Percentiles rank a stretch among this genome's conserved stretches.
phyloP scores from a whole-genome alignment of 2,329 filamentous ascomycete species.

The Geosmithia flava region DNA sequence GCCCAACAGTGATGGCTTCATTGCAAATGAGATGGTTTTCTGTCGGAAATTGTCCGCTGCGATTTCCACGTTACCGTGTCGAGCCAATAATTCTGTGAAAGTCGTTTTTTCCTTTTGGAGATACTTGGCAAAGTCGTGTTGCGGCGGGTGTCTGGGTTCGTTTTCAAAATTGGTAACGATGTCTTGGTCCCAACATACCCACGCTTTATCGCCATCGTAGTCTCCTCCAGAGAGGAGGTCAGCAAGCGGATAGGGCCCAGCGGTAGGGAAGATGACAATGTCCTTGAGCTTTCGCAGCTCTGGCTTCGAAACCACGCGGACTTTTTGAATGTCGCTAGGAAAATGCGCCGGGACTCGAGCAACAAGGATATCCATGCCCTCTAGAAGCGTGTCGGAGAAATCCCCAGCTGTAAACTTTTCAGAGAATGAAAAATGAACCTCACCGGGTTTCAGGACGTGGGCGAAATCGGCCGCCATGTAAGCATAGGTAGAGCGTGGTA shows the following conservation, averaged over 20 bases:
- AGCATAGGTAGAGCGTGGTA: constrained; percentile 48
- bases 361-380: constrained; percentile 50
- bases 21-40: constrained; percentile 44
- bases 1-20: constrained; percentile 46
- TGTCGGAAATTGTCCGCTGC: constrained; percentile 32
- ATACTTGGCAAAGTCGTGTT: constrained; percentile 34
- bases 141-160: constrained; percentile 17
- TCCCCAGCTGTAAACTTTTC: constrained; percentile 45
- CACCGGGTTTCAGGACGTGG: constrained; percentile 45
- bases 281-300: constrained; percentile 60
- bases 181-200: constrained; percentile 60
- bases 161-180: constrained; percentile 59
- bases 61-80: constrained; percentile 14
- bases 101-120: constrained; percentile 34
- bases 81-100: constrained; percentile 28
- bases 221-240: constrained; percentile 66
- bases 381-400: constrained; percentile 39
- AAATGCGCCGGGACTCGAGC: constrained; percentile 59
- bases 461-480: constrained; percentile 60
- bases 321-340: constrained; percentile 60
- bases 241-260: constrained; percentile 50
- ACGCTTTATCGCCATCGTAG: constrained; percentile 70
- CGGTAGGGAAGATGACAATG: constrained; percentile 63
- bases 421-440: constrained; percentile 59
- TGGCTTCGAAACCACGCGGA: constrained; percentile 42